A percentile compares a stretch with the other conserved stretches of the same genome.
Conservation (phyloP, 257 asterid species). For the Gentiana macrophylla region DNA sequence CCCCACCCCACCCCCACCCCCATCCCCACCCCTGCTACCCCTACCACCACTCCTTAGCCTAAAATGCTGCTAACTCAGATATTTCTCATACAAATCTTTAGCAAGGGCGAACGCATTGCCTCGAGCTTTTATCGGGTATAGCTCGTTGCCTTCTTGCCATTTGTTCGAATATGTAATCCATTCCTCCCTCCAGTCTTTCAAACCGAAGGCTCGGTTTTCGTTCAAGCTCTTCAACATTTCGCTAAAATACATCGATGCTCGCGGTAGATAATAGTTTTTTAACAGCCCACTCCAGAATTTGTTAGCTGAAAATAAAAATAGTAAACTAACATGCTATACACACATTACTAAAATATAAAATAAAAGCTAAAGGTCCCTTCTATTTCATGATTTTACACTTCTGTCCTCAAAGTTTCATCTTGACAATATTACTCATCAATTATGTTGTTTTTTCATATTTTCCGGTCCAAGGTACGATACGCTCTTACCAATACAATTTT, state of each 20-base stretch:
- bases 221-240: conserved; percentile 45
- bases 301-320: conserved; percentile 45
- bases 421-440: too few species aligned
- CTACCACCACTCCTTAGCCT: too few species aligned
- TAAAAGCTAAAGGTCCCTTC: too few species aligned
- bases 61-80: conserved; percentile 30
- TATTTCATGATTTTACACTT: too few species aligned
- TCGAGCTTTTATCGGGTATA: conserved; percentile 56
- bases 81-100: conserved; percentile 37
- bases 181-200: conserved; percentile 77
- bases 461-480: too few species aligned
- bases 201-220: conserved; percentile 37
- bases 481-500: not conserved
- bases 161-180: conserved; percentile 81
- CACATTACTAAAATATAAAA: too few species aligned
- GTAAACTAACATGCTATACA: too few species aligned
- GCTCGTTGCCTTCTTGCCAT: conserved; percentile 63
- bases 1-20: too few species aligned
- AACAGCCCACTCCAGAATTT: conserved; percentile 90
- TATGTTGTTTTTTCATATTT: too few species aligned
- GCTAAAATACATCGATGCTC: conserved; percentile 69
- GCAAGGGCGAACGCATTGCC: conserved; percentile 71
- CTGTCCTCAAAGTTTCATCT: too few species aligned
- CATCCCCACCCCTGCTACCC: too few species aligned
- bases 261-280: conserved; percentile 71